phyloP scores from a whole-genome alignment of 2,329 filamentous ascomycete genomes.

The Cladosporium austrohemisphaericum region DNA sequence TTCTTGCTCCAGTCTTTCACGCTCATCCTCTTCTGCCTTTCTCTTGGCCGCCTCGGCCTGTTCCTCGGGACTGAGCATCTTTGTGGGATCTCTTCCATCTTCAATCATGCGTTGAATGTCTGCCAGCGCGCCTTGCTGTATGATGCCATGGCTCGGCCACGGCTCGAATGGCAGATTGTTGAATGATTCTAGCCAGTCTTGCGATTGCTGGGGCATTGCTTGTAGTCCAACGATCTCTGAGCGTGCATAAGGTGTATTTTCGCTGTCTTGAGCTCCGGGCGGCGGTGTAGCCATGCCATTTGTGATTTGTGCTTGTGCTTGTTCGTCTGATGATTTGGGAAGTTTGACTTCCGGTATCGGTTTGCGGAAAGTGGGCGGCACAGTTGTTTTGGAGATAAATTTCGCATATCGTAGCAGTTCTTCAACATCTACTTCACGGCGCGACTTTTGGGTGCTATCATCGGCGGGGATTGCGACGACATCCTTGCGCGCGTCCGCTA shows the following conservation, averaged over 20 bases:
- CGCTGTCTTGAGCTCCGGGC: constrained; percentile 17
- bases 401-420: constrained; percentile 75
- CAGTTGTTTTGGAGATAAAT: constrained; percentile 74
- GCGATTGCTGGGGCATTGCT: constrained; percentile 25
- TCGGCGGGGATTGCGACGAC: constrained; percentile 62
- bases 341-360: constrained; percentile 19
- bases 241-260: constrained; percentile 16
- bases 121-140: constrained; percentile 65
- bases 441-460: constrained; percentile 38
- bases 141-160: constrained; percentile 70
- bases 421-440: constrained; percentile 58
- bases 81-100: constrained; percentile 57
- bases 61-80: constrained; percentile 41
- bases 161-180: constrained; percentile 62
- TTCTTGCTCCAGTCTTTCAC: constrained; percentile 33
- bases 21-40: constrained; percentile 38
- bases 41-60: constrained; percentile 37
- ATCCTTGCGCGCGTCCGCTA: constrained; percentile 70
- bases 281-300: constrained; percentile 33
- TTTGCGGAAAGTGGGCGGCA: constrained; percentile 57
- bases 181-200: constrained; percentile 47
- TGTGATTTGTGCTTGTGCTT: constrained; percentile 22
- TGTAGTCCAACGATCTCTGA: constrained; percentile 21
- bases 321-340: constrained; percentile 11
- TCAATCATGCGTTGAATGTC: constrained; percentile 57